Evolutionary conservation across 2,329 filamentous ascomycete species (phyloP).

Genomic region (Teratosphaeria zuluensis): DNA sequence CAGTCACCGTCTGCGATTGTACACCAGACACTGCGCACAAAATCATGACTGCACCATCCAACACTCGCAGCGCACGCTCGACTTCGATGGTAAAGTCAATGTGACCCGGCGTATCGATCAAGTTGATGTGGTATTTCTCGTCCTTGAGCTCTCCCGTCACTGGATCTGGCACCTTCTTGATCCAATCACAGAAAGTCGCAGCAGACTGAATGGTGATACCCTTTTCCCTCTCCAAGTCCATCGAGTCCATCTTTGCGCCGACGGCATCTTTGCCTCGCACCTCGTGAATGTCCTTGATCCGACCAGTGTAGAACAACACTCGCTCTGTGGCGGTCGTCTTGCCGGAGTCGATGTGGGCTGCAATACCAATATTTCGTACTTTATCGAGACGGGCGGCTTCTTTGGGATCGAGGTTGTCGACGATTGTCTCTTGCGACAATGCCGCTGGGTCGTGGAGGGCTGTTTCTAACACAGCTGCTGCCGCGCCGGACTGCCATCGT

Average conservation of each 20-base stretch:
- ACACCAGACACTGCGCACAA: constrained; percentile 95
- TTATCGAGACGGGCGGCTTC: constrained; percentile 69
- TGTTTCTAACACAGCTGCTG: constrained; percentile 39
- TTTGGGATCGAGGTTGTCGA: constrained; percentile 68
- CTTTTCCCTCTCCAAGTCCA: constrained; percentile 97
- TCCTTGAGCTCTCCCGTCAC: constrained; percentile 61
- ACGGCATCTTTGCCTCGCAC: constrained; percentile 90
- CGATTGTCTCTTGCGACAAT: constrained; percentile 56
- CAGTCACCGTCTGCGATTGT: constrained; percentile 95
- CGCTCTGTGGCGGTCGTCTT: constrained; percentile 96
- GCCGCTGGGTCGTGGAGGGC: constrained; percentile 47
- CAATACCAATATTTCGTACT: constrained; percentile 96
- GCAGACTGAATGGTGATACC: constrained; percentile 98
- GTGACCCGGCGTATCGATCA: constrained; percentile 97
- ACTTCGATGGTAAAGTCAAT: constrained; percentile 99
- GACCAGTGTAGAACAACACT: constrained; percentile 94
- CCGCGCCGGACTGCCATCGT: constrained; percentile 20
- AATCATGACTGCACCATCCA: constrained; percentile 97
- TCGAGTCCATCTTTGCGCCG: constrained; percentile 99
- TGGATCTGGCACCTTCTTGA: constrained; percentile 52
- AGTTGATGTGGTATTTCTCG: constrained; percentile 90
- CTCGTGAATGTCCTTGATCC: constrained; percentile 95
- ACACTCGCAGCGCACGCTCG: constrained; percentile 83
- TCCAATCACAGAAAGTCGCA: constrained; percentile 95
- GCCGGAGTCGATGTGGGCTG: constrained; percentile 95